Evolutionary conservation across 108 stramenopile genomes (phyloP).

Genomic region (Pseudonitzschia delicatissima): DNA sequence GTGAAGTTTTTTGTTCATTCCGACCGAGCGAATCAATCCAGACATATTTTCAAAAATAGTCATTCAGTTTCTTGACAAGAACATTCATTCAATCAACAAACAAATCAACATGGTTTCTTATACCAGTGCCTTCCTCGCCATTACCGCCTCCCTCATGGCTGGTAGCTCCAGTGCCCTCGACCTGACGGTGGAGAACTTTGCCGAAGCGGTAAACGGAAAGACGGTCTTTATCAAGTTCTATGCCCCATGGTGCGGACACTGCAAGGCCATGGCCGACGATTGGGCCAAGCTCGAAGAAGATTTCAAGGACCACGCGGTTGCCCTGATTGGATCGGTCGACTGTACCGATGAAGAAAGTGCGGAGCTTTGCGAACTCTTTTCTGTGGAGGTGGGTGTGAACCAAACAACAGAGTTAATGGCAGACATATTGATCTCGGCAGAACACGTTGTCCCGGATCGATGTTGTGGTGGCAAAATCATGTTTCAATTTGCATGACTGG

Average conservation of each 20-base stretch:
- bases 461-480: no score
- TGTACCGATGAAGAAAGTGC: slow-evolving; percentile 64
- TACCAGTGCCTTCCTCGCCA: background rate
- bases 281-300: slow-evolving; percentile 75
- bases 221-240: slow-evolving; percentile 69
- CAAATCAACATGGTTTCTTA: background rate
- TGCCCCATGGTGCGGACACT: slow-evolving; percentile 69
- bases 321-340: slow-evolving; percentile 76
- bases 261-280: slow-evolving; percentile 64
- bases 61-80: no score
- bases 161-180: slow-evolving; percentile 5
- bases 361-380: slow-evolving; percentile 69
- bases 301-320: slow-evolving; percentile 38
- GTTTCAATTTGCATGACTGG: no score
- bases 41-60: no score
- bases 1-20: no score
- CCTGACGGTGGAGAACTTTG: slow-evolving; percentile 58
- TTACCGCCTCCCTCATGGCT: slow-evolving; percentile 15
- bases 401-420: background rate
- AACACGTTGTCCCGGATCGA: no score
- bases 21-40: no score
- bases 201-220: slow-evolving; percentile 56
- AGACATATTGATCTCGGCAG: background rate
- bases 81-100: no score
- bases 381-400: slow-evolving; percentile 52